A percentile compares a stretch with the other conserved stretches of the same genome.
These are phyloP conservation scores for Magnaporthiopsis poae DNA, from an alignment of 2,329 filamentous ascomycete genomes.

Conservation along the genomic window DNA sequence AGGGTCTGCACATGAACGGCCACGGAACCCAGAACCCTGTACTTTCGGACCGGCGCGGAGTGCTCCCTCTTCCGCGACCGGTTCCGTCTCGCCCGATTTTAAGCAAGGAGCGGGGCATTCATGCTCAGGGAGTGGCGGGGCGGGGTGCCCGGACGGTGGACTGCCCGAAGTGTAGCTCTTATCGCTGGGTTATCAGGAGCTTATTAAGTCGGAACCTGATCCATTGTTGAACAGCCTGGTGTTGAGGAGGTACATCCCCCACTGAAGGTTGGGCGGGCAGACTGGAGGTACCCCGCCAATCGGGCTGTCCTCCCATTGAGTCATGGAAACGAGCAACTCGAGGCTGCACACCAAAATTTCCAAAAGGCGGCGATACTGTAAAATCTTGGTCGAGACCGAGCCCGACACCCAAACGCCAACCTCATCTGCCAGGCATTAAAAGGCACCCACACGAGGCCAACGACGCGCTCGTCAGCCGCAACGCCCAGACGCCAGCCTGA, in stretches of 20 bases:
- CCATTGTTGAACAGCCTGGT: too few species aligned
- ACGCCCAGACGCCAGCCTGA: slow-evolving; percentile 7
- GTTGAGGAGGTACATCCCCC: not conserved
- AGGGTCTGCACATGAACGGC: not conserved
- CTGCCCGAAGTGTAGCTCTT: too few species aligned
- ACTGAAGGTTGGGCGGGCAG: not conserved
- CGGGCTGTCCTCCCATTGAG: slow-evolving; percentile 1
- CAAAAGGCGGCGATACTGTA: slow-evolving; percentile 2
- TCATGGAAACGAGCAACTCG: slow-evolving; percentile 2
- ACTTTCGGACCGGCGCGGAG: not conserved
- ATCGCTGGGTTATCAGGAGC: not conserved
- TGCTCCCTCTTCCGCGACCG: not conserved
- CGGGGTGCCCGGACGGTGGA: too few species aligned
- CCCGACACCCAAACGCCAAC: not conserved
- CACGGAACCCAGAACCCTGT: not conserved
- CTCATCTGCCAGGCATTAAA: slow-evolving; percentile 1
- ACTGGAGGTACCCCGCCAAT: not conserved
- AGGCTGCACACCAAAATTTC: slow-evolving; percentile 8
- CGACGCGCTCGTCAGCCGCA: not conserved
- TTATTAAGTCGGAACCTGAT: not conserved
- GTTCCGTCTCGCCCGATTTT: not conserved
- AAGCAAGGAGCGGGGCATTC: not conserved
- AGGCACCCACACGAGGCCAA: not conserved
- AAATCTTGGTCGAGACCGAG: slow-evolving; percentile 6
- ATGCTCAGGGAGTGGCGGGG: not conserved